These are phyloP conservation scores for Acanthamoeba lenticulata DNA, from an alignment of 208 protist genomes.

Conservation along the genomic window DNA sequence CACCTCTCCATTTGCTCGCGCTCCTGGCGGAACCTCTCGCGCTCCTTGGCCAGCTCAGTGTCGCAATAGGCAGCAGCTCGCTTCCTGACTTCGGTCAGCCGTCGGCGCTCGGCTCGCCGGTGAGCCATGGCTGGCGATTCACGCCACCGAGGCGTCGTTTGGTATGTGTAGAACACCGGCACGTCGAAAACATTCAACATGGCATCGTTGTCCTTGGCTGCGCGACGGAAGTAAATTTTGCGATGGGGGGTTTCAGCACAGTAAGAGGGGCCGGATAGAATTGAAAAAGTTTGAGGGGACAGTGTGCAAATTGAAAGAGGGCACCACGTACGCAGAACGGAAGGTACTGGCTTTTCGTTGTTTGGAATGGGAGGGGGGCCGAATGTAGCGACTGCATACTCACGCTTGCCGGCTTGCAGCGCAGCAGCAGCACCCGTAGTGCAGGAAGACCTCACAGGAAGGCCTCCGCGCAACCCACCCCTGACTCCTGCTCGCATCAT, in stretches of 20 bases:
- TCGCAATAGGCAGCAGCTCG: neutral
- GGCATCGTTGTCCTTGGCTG: neutral
- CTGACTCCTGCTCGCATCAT: neutral
- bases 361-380: neutral
- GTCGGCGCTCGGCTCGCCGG: neutral
- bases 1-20: constrained; percentile 12
- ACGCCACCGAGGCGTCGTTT: neutral
- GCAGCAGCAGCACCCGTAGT: neutral
- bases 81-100: neutral
- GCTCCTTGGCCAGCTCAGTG: neutral
- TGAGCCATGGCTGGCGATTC: constrained; percentile 1
- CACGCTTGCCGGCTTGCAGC: neutral
- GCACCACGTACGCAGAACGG: neutral
- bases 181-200: constrained; percentile 1
- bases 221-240: neutral
- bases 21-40: neutral
- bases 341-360: neutral
- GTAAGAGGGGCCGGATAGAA: neutral
- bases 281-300: neutral
- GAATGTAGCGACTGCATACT: neutral
- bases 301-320: too few relatives aligned
- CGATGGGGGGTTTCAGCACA: too few relatives aligned
- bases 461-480: too few relatives aligned
- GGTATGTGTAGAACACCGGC: neutral
- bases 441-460: neutral